Conservation (phyloP, 768 basidiomycete genomes). For the Mycena crocata region DNA sequence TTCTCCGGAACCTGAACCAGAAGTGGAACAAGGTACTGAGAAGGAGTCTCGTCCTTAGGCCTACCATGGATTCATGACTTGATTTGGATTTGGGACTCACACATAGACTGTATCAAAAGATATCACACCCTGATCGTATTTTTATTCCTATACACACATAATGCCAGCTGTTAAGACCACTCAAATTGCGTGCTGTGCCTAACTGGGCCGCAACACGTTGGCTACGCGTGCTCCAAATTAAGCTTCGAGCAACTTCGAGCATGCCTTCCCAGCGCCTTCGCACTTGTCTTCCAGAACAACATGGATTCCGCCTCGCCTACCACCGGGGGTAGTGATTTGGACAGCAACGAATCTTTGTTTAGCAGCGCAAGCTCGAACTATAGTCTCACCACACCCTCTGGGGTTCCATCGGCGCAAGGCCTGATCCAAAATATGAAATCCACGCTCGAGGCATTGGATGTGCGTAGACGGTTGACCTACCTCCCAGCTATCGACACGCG, state of each 20-base stretch:
- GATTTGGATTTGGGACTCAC: not conserved
- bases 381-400: constrained; percentile 32
- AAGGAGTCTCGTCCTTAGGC: not conserved
- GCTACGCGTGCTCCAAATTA: constrained; percentile 22
- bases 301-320: constrained; percentile 24
- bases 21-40: not conserved
- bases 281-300: not conserved
- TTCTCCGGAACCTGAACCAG: constrained; percentile 1
- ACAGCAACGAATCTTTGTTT: constrained; percentile 10
- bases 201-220: constrained; percentile 28
- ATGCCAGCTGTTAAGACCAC: constrained; percentile 16
- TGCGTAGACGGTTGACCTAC: too few species aligned
- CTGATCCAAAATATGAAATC: constrained; percentile 41
- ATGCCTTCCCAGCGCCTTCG: not conserved
- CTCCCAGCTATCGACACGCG: not conserved
- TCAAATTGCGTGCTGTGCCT: constrained; percentile 1
- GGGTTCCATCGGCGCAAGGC: constrained; percentile 25
- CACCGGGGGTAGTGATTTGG: constrained; percentile 22
- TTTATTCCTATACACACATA: constrained; percentile 33
- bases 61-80: not conserved
- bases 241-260: not conserved
- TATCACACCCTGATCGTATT: constrained; percentile 22
- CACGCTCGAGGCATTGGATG: constrained; percentile 46
- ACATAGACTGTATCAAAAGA: constrained; percentile 32
- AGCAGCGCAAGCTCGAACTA: constrained; percentile 32